Evolutionary conservation across 2,329 filamentous ascomycete genomes (phyloP).

Genomic region (Xylaria sp.): DNA sequence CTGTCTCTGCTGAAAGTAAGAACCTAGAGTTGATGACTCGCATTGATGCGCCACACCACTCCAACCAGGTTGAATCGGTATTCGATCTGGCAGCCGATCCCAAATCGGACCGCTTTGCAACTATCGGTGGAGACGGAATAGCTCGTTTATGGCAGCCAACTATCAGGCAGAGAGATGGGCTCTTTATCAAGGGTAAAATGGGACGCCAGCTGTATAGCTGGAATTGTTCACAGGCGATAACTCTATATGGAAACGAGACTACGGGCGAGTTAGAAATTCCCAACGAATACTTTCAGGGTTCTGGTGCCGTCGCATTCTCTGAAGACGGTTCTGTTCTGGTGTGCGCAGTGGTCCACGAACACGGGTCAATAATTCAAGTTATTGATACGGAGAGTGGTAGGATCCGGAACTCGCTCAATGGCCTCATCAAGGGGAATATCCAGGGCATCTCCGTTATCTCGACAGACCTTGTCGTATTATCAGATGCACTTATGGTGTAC

Average conservation of each 20-base stretch:
- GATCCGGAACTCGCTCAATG: conserved; percentile 73
- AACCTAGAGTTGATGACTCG: conserved; percentile 81
- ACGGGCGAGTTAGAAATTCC: conserved; percentile 50
- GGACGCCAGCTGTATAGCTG: conserved; percentile 76
- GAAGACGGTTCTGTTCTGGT: conserved; percentile 88
- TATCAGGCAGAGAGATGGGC: conserved; percentile 73
- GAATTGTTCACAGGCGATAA: conserved; percentile 72
- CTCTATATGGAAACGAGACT: conserved; percentile 58
- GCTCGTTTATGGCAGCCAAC: conserved; percentile 86
- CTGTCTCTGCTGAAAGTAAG: conserved; percentile 66
- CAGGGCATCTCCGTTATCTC: conserved; percentile 77
- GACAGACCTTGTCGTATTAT: conserved; percentile 79
- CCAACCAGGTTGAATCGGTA: conserved; percentile 66
- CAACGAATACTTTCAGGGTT: conserved; percentile 51
- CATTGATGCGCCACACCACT: conserved; percentile 83
- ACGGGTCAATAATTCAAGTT: conserved; percentile 75
- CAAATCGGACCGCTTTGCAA: conserved; percentile 77
- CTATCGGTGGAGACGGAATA: conserved; percentile 81
- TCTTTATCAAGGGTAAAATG: conserved; percentile 68
- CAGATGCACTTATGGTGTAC: conserved; percentile 79
- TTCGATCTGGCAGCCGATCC: conserved; percentile 80
- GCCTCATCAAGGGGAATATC: conserved; percentile 73
- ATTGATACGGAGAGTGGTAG: conserved; percentile 77
- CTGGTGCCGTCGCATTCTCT: conserved; percentile 80
- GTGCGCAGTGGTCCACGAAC: conserved; percentile 66